Base-by-base conservation (phyloP, 1,284 basidiomycete genomes). In the Sanghuangporus sanghuang region DNA sequence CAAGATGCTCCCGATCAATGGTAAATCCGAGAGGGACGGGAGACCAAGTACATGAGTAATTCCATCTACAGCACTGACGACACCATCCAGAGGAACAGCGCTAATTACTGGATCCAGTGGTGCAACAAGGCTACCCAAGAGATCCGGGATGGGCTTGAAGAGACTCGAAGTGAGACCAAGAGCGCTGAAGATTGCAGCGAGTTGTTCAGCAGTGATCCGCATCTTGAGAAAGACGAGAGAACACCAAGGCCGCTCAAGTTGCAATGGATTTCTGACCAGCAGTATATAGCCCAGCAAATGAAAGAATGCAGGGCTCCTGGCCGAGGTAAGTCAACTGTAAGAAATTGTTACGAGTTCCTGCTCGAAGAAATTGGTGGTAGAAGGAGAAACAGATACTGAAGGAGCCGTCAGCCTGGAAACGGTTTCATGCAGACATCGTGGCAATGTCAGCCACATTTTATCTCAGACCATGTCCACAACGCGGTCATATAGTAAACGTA, bases 151-250 rank as follows among this genome's bases (percentile, higher is more conserved):
- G 3, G 78, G 79, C 65, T 79, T 79, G 68, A 71, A 77, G 1
- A 75, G 66, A 32, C 76, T 75, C 40, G 76, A 72, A 50, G 72
- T 74, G 67, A 78, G 69, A 60, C 72, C 66, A 9, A 78, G 70
- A 21, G 73, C 67, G 18, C 73, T 70, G 11, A 78, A 65, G 54
- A 78, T 69, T 6, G 71, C 67, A 59, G 68, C 67, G 54, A 78
- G 73, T 56, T 66, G 66, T 2, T 65, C 61, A 39, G 67, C 53
- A n/a, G 69, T 63, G 18, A 71, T 7, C 7, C 21, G 63, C 61
- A 72, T 66, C 72, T 71, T 73, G 39, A 12, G 39, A 21, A 39
- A 38, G 23, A 44, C 32, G 36, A 49, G 18, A 48, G 48, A 32
- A 42, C 40, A 53, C 32, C 5, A 38, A 21, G 16, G 0, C 16